Percentiles rank a stretch among this genome's conserved stretches.
Evolutionary conservation across 2,329 filamentous ascomycete genomes (phyloP).

Genomic region (Cephalotrichum gorgonifer): DNA sequence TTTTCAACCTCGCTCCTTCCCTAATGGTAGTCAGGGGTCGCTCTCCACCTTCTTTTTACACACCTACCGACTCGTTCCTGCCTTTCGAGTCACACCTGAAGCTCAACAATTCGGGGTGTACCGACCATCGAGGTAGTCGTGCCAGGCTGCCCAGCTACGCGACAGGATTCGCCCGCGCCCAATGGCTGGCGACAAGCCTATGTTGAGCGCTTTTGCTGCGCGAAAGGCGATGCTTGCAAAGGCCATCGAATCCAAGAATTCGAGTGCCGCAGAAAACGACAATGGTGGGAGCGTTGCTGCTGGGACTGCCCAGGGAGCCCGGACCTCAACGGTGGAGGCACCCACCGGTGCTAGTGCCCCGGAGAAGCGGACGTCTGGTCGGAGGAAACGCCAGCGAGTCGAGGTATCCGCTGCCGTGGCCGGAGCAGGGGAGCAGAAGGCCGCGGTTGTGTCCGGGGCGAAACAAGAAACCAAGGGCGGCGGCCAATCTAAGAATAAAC

Average conservation of each 20-base stretch:
- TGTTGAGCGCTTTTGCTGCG: constrained; percentile 4
- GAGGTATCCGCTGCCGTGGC: not conserved
- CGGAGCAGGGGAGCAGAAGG: not conserved
- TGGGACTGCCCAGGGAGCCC: not conserved
- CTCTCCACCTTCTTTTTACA: not conserved
- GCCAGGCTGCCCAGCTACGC: too few species aligned
- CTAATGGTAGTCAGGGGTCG: too few species aligned
- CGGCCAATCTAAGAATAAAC: not conserved
- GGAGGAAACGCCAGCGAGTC: constrained; percentile 2
- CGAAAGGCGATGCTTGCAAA: constrained; percentile 1
- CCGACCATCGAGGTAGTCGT: too few species aligned
- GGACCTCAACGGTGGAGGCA: not conserved
- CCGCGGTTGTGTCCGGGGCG: not conserved
- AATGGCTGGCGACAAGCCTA: not conserved
- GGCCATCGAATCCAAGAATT: not conserved
- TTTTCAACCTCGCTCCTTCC: not conserved
- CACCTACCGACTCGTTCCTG: not conserved
- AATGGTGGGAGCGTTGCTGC: too few species aligned
- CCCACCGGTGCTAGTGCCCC: too few species aligned
- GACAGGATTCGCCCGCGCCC: not conserved
- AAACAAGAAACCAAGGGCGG: not conserved
- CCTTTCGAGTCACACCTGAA: too few species aligned
- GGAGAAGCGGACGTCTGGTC: not conserved
- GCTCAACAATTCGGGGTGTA: too few species aligned
- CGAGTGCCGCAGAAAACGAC: not conserved